phyloP scores from a whole-genome alignment of 2,329 filamentous ascomycete species.

The Colletotrichum abscissum region DNA sequence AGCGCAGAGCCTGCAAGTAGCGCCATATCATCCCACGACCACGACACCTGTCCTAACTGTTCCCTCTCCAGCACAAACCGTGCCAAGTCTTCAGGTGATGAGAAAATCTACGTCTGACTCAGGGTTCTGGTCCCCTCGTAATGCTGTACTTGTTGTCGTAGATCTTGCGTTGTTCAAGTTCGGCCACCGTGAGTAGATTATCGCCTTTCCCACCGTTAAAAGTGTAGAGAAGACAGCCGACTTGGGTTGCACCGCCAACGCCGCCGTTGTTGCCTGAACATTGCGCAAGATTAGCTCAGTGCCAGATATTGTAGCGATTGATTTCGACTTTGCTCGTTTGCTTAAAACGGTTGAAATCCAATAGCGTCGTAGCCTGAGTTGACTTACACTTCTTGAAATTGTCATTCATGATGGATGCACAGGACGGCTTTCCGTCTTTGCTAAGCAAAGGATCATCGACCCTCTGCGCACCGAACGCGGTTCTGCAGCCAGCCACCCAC shows the following conservation, averaged over 20 bases:
- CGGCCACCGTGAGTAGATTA: background rate
- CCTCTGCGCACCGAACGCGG: background rate
- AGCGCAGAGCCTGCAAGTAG: background rate
- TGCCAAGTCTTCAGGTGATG: background rate
- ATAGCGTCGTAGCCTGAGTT: rapidly evolving
- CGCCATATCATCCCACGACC: background rate
- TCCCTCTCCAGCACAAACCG: background rate
- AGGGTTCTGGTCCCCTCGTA: background rate
- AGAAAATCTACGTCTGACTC: background rate
- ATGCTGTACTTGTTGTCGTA: background rate
- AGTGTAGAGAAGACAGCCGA: background rate
- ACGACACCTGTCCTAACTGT: background rate
- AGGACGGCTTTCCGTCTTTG: background rate
- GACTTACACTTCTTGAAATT: background rate
- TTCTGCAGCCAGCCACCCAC: background rate
- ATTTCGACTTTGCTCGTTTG: background rate
- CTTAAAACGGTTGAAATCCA: background rate
- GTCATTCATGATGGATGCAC: background rate
- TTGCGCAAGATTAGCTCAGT: background rate
- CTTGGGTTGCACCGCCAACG: conserved; percentile 2
- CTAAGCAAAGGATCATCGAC: background rate
- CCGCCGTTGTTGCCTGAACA: conserved; percentile 2
- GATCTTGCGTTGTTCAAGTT: background rate
- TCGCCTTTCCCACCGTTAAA: background rate
- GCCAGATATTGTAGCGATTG: background rate